Base-by-base conservation (phyloP, 768 basidiomycete species). In the Trametes cubensis region DNA sequence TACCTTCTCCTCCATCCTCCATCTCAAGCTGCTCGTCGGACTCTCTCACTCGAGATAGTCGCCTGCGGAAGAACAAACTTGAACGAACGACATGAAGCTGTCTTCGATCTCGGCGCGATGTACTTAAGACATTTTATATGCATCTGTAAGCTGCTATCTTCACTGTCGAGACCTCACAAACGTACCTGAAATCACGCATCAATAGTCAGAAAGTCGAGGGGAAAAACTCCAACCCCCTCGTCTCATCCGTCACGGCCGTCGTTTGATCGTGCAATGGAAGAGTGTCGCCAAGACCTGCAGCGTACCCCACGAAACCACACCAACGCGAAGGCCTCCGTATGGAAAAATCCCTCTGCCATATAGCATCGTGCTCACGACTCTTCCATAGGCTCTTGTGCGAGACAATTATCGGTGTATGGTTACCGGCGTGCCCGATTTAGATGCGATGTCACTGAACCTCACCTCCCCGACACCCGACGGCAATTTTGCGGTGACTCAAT, bases 371-470 rank as follows among this genome's bases (percentile, higher is more conserved):
- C 54, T 55, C 42, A 55, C 25, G 6, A 23, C 28, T 30, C 14
- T 26, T 30, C 26, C 41, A 28, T 45, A 55, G 54, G 54, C 54
- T 55, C 54, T 55, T 20, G 25, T 55, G 30, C 41, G 54, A 26
- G 54, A 55, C 25, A 45, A 55, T 45, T 55, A 45, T 20, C 41
- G 54, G 25, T 55, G 54, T 45, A 55, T 55, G 54, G 54, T 55
- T 26, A 55, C 54, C 54, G 54, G 54, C 41, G 25, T 21, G 28
- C 21, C 25, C 54, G 54, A 55, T 34, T 45, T 23, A 42, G 26
- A 44, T 17, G 41, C 54, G 15, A 25, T 34, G 42, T n/a, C 21
- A 4, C 7, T 26, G 2, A 28, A 45, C 26, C 39, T 42, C 54
- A 45, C 54, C 39, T 25, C 8, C 26, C 4, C 20, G 42, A n/a